Percentiles rank a stretch among this genome's conserved stretches.
phyloP scores from a whole-genome alignment of 2,329 filamentous ascomycete genomes.

The Claviceps pazoutovae region DNA sequence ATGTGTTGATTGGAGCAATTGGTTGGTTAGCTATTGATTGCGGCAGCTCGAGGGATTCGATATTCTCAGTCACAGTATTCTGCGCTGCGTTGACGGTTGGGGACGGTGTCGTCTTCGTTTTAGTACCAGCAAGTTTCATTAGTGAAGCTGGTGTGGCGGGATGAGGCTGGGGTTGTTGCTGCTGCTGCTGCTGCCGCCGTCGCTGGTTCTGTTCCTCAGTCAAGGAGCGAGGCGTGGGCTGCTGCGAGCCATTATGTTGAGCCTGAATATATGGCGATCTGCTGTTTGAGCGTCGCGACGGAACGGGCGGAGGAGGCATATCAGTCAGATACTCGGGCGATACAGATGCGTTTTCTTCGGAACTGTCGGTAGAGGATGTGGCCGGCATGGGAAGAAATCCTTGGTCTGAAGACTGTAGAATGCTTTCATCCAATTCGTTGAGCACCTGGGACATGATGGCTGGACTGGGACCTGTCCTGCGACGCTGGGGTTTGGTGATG shows the following conservation, averaged over 20 bases:
- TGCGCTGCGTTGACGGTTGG: constrained; percentile 16
- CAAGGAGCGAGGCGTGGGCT: constrained; percentile 8
- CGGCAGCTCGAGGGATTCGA: constrained; percentile 52
- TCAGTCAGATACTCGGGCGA: constrained; percentile 50
- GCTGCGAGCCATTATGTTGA: constrained; percentile 25
- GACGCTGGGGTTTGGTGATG: constrained; percentile 52
- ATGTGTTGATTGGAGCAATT: constrained; percentile 25
- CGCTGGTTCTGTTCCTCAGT: constrained; percentile 4
- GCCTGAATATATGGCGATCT: constrained; percentile 55
- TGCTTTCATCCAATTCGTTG: constrained; percentile 35
- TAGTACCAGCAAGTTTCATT: constrained; percentile 57
- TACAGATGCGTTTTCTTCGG: constrained; percentile 50
- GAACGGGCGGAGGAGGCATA: constrained; percentile 55
- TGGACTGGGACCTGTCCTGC: constrained; percentile 37
- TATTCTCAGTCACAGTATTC: constrained; percentile 34
- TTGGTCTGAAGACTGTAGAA: constrained; percentile 18
- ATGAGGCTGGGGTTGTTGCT: constrained; percentile 27
- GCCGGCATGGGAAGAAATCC: constrained; percentile 25
- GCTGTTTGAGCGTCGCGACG: constrained; percentile 47
- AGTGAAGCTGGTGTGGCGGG: constrained; percentile 79
- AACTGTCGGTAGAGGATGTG: constrained; percentile 33
- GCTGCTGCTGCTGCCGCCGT: constrained; percentile 1
- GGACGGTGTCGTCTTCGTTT: constrained; percentile 34
- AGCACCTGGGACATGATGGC: constrained; percentile 42
- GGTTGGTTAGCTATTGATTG: constrained; percentile 41